Percentiles rank a stretch among this genome's conserved stretches.
Evolutionary conservation across 192 early-diverging fungal genomes (phyloP).

Genomic region (Backusella macrospora): DNA sequence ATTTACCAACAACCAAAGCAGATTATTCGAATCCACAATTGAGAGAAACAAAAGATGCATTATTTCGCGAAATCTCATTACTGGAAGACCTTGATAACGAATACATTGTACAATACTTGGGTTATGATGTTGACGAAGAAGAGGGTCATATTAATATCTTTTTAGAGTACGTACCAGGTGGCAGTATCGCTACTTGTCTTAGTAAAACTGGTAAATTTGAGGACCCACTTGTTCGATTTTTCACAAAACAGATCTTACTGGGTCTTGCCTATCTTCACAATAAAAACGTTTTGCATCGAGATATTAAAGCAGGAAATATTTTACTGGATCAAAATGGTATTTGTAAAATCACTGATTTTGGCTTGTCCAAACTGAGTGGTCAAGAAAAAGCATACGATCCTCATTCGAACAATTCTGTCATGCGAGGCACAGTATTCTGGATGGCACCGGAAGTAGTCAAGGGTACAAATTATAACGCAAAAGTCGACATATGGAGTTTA

Average conservation of each 20-base stretch:
- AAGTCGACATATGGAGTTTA: slow-evolving; percentile 91
- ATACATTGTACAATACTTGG: slow-evolving; percentile 94
- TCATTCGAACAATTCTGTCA: slow-evolving; percentile 47
- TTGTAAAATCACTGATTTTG: slow-evolving; percentile 97
- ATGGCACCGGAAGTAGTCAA: slow-evolving; percentile 97
- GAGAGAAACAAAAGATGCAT: slow-evolving; percentile 53
- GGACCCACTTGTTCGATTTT: slow-evolving; percentile 71
- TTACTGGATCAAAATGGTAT: slow-evolving; percentile 78
- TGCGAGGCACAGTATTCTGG: slow-evolving; percentile 72
- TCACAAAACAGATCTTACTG: slow-evolving; percentile 79
- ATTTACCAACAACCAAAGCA: slow-evolving; percentile 56
- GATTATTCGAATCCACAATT: slow-evolving; percentile 49
- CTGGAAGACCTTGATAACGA: slow-evolving; percentile 81
- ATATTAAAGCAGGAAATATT: slow-evolving; percentile 85
- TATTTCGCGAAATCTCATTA: slow-evolving; percentile 75
- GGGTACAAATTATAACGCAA: slow-evolving; percentile 80
- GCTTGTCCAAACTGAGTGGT: slow-evolving; percentile 84
- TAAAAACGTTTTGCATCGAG: slow-evolving; percentile 73
- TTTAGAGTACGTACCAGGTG: slow-evolving; percentile 96
- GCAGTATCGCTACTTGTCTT: slow-evolving; percentile 80
- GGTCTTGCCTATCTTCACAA: slow-evolving; percentile 89
- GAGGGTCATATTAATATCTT: slow-evolving; percentile 86
- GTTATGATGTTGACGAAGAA: slow-evolving; percentile 56
- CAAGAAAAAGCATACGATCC: slow-evolving; percentile 43
- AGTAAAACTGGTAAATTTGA: slow-evolving; percentile 72